Evolutionary conservation across 2,329 filamentous ascomycete genomes (phyloP).

Genomic region (Fusarium coicis): DNA sequence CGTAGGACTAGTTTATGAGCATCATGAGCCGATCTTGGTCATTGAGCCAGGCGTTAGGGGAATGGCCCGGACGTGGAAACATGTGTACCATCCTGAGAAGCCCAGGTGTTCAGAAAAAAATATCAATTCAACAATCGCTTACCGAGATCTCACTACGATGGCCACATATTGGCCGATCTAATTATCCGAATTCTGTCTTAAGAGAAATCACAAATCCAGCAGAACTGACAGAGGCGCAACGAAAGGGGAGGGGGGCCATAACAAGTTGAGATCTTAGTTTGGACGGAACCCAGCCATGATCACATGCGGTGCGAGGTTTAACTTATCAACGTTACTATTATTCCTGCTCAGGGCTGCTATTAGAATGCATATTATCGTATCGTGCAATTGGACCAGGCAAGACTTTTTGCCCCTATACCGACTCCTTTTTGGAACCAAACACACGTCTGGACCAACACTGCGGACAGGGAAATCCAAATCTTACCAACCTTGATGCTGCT

Average conservation of each 20-base stretch:
- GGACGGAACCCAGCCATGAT: not conserved
- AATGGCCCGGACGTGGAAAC: not conserved
- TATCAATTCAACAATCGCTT: not conserved
- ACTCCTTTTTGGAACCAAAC: not conserved
- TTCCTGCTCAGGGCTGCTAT: not conserved
- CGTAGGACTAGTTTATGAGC: not conserved
- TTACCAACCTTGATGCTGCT: constrained; percentile 2
- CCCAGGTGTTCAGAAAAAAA: not conserved
- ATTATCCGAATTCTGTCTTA: not conserved
- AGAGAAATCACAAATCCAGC: not conserved
- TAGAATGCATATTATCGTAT: not conserved
- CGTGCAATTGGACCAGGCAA: not conserved
- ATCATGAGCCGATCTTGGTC: not conserved
- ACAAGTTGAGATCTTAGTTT: not conserved
- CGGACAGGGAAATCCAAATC: not conserved
- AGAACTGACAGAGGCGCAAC: not conserved
- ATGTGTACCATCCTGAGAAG: not conserved
- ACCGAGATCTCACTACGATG: not conserved
- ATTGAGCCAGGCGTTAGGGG: not conserved
- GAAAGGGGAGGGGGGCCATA: too few species aligned
- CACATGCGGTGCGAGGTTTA: not conserved
- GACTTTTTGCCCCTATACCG: not conserved
- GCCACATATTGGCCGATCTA: not conserved
- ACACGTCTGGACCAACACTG: not conserved
- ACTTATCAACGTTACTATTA: not conserved